Evolutionary conservation across 495 filamentous ascomycete genomes (phyloP).

Genomic region (Cairneyella variabilis): DNA sequence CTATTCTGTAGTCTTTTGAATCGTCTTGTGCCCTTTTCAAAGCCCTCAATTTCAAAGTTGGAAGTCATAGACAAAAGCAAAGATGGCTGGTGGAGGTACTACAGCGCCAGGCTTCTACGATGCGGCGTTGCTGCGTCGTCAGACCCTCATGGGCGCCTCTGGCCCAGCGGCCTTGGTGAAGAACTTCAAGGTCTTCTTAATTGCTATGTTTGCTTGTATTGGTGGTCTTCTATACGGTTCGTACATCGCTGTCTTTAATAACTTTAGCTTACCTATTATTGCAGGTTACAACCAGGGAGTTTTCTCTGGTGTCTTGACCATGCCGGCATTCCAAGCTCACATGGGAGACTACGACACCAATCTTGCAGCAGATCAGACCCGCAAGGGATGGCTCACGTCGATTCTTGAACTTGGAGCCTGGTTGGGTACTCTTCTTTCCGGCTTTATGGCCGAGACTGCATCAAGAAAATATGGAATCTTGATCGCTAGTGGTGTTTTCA

Average conservation of each 20-base stretch:
- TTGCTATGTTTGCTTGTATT: slow-evolving; percentile 73
- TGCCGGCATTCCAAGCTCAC: slow-evolving; percentile 52
- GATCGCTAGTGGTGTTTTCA: slow-evolving; percentile 67
- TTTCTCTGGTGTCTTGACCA: slow-evolving; percentile 67
- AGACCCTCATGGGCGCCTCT: slow-evolving; percentile 58
- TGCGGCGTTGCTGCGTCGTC: slow-evolving; percentile 61
- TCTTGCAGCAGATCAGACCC: slow-evolving; percentile 49
- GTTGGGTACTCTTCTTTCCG: slow-evolving; percentile 71
- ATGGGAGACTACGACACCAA: slow-evolving; percentile 60
- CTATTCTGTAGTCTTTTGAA: not conserved
- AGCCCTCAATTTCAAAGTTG: not conserved
- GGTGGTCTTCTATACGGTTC: slow-evolving; percentile 52
- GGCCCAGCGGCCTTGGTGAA: slow-evolving; percentile 62
- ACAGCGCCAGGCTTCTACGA: slow-evolving; percentile 43
- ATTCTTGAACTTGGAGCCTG: slow-evolving; percentile 82
- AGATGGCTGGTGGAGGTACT: slow-evolving; percentile 21
- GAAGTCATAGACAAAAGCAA: not conserved
- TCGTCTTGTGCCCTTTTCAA: not conserved
- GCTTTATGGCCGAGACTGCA: slow-evolving; percentile 69
- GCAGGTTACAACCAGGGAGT: slow-evolving; percentile 75
- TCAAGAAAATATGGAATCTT: slow-evolving; percentile 74
- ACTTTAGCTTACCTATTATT: too few relatives aligned
- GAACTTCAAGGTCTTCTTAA: slow-evolving; percentile 67
- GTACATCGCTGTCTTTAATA: too few relatives aligned
- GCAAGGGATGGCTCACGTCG: slow-evolving; percentile 74